Conservation (phyloP, 2,329 filamentous ascomycete species). For the Fusarium goolgardi region DNA sequence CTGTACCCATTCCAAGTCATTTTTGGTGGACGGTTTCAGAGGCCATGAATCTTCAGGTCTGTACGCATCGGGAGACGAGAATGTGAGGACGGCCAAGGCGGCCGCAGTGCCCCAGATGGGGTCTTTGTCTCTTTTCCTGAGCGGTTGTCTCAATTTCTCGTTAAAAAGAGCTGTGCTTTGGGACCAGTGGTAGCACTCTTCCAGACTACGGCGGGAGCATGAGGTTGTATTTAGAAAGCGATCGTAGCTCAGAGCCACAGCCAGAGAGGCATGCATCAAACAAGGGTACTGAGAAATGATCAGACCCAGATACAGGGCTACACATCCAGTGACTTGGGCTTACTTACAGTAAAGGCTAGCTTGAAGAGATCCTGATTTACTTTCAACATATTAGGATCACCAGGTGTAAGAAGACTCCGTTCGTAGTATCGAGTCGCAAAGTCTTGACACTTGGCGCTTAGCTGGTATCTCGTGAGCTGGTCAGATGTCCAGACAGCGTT, state of each 20-base stretch:
- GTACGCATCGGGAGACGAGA: slow-evolving; percentile 54
- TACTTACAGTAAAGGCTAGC: slow-evolving; percentile 55
- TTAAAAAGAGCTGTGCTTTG: slow-evolving; percentile 57
- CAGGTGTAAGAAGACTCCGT: slow-evolving; percentile 52
- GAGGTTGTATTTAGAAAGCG: slow-evolving; percentile 47
- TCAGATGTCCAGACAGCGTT: slow-evolving; percentile 53
- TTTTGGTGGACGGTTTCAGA: slow-evolving; percentile 36
- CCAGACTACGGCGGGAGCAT: slow-evolving; percentile 44
- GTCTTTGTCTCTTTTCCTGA: slow-evolving; percentile 54
- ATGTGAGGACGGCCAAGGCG: slow-evolving; percentile 54
- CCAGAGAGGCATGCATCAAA: slow-evolving; percentile 60
- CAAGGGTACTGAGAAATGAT: slow-evolving; percentile 51
- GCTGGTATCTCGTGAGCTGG: slow-evolving; percentile 49
- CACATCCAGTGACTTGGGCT: accelerated
- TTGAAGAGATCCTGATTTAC: slow-evolving; percentile 55
- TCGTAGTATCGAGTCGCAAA: slow-evolving; percentile 56
- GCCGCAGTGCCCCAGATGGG: slow-evolving; percentile 61
- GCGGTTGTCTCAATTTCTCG: slow-evolving; percentile 50
- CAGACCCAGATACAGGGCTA: not conserved
- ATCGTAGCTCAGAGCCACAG: slow-evolving; percentile 56
- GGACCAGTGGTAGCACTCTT: slow-evolving; percentile 59
- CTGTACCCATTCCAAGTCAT: slow-evolving; percentile 52
- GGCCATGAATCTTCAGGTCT: slow-evolving; percentile 52
- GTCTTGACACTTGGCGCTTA: slow-evolving; percentile 56
- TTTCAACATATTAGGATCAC: slow-evolving; percentile 52